Evolutionary conservation across 805 yeast genomes (phyloP), one percentile per base, ranked within the genome.

Genomic region (Candida alai): DNA sequence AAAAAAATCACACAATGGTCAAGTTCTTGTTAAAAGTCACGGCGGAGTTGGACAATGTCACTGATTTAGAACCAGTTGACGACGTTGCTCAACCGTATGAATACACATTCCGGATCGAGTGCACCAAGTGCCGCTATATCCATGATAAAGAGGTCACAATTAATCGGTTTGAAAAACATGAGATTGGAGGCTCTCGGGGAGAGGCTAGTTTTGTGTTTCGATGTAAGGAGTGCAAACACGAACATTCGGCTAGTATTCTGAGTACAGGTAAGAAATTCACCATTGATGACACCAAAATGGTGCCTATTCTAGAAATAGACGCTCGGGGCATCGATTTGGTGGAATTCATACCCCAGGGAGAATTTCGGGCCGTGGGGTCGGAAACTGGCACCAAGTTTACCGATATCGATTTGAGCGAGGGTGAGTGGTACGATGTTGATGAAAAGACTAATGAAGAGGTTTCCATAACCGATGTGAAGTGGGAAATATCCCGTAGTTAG

Each of bases 401-500:
- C 5, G 85, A 83, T 19, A 73, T 87, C 17, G 93, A 83, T 36
- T 62, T 88, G 19, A 73, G 68, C 23, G 96, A 85, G 17, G 78
- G 76, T 34, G 97, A 93, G 53, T 89, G 96, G 89, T 93, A 80
- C 53, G 98, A 93, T 49, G 93, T 89, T 52, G 97, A 93, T 55
- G 97, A 93, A 37, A 75, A 78, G 44, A 80, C 83, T 6, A 74
- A 77, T 9, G 74, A 66, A 27, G 97, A 90, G 57, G 96, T 88
- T 13, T 76, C 89, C 15, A 73, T 93, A 11, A 78, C 84, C 1
- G 89, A 85, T 3, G 66, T 78, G n/a, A 52, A 59, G 28, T 89
- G 93, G 82, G 74, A 70, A 7, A 66, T 90, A 27, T 60, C 66
- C 21, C 45, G 65, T 20, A 30, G 28, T 14, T 38, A 28, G 13